Base-by-base conservation (phyloP, 2,329 filamentous ascomycete genomes). In the Gremmenia infestans region DNA sequence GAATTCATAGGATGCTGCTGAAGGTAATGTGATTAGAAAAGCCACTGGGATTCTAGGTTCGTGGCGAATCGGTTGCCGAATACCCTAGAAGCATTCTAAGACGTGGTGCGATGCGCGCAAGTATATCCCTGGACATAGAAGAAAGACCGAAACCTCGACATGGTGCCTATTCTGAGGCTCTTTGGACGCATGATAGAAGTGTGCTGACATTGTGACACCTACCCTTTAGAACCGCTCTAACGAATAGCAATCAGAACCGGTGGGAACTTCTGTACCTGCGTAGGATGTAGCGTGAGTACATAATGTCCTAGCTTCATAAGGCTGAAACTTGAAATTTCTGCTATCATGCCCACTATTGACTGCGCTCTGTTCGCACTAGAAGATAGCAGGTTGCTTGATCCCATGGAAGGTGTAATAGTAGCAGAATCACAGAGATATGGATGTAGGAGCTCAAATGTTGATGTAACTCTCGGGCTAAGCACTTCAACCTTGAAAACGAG, bases 11-110 rank as follows among this genome's bases (percentile, higher is more conserved):
- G 62, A 57, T 57, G 40, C 45, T 50, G 19, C 39, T 54, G 25
- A 48, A 53, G 46, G 50, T 56, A 59, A 59, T 55, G 47, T 57
- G 53, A 61, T 57, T 28, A 61, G 57, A 52, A 32, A 56, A 39
- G 23, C 48, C 47, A 55, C 58, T 53, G 45, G 62, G 60, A 50
- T 59, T 39, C 50, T 48, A 52, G 39, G 17, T 23, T n/a, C 28
- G 60, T 62, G 60, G 63, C 62, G 58, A 66, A 66, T 64, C 58
- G 50, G 23, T 54, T 48, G 40, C 28, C 51, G 23, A 53, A 53
- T 40, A 59, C 54, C 56, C 59, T 52, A 52, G 60, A 57, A 32
- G 40, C 17, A 28, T 40, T 53, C 48, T 49, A 56, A 23, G 43
- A 52, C 46, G 43, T 40, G 57, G 57, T 58, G 42, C 48, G 45